A percentile compares a stretch with the other conserved stretches of the same genome.
Evolutionary conservation across 805 yeast genomes (phyloP).

Genomic region (Starmerella geochares): DNA sequence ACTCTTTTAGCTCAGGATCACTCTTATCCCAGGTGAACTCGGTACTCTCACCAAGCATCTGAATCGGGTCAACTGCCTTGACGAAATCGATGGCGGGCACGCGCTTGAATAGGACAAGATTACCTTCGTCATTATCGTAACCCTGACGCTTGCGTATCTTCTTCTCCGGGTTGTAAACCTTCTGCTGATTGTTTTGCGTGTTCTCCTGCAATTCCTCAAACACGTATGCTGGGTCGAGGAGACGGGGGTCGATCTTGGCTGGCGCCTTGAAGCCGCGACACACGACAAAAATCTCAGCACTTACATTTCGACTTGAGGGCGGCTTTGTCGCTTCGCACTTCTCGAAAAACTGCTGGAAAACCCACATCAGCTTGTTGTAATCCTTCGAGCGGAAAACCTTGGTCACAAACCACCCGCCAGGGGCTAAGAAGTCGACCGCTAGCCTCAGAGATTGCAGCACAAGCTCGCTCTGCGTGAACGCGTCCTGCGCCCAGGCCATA

Average conservation of each 20-base stretch:
- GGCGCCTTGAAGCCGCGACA: conserved; percentile 96
- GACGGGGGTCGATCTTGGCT: conserved; percentile 81
- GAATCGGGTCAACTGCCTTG: conserved; percentile 71
- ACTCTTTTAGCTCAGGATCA: conserved; percentile 60
- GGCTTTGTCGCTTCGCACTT: conserved; percentile 98
- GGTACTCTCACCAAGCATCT: conserved; percentile 62
- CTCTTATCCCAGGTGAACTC: conserved; percentile 52
- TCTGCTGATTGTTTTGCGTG: conserved; percentile 64
- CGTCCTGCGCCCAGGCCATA: conserved; percentile 99
- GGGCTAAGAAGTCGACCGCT: conserved; percentile 83
- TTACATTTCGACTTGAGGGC: conserved; percentile 96
- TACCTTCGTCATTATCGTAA: conserved; percentile 74
- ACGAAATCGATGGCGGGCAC: conserved; percentile 73
- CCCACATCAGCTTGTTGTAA: conserved; percentile 95
- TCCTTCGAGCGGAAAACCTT: conserved; percentile 98
- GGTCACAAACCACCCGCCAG: conserved; percentile 93
- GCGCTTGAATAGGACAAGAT: conserved; percentile 58
- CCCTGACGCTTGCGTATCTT: conserved; percentile 87
- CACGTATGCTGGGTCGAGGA: conserved; percentile 84
- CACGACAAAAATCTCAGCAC: conserved; percentile 97
- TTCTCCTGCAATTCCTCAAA: conserved; percentile 74
- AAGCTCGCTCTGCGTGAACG: conserved; percentile 93
- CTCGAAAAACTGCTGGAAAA: conserved; percentile 87
- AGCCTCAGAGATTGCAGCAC: conserved; percentile 86
- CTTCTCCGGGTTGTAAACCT: conserved; percentile 88